These are phyloP conservation scores for Alternaria gansuensis DNA, from an alignment of 2,329 filamentous ascomycete genomes.

Conservation along the genomic window DNA sequence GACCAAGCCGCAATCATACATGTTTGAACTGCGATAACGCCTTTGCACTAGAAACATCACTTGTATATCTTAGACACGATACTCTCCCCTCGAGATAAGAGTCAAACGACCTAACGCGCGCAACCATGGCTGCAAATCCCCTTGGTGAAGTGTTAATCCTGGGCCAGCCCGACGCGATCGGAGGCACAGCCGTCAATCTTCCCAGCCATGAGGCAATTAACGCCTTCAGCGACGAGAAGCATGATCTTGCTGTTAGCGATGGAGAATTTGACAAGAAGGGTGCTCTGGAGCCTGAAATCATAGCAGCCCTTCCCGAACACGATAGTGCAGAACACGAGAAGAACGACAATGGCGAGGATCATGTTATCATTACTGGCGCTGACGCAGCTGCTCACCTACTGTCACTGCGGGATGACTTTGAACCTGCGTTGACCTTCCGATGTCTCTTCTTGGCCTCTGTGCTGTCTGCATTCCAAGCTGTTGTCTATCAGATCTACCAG, in stretches of 20 bases:
- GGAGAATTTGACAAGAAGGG: slow-evolving; percentile 18
- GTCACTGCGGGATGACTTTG: slow-evolving; percentile 25
- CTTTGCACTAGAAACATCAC: slow-evolving; percentile 2
- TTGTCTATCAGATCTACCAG: slow-evolving; percentile 28
- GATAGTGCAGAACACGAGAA: slow-evolving; percentile 17
- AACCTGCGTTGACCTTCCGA: slow-evolving; percentile 23
- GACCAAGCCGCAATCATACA: slow-evolving; percentile 9
- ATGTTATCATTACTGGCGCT: slow-evolving; percentile 27
- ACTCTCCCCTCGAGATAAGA: neutral
- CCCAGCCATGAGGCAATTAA: slow-evolving; percentile 25
- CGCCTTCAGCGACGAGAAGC: slow-evolving; percentile 24
- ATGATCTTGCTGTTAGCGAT: slow-evolving; percentile 15
- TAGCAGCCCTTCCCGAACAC: slow-evolving; percentile 20
- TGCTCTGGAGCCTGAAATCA: slow-evolving; percentile 22
- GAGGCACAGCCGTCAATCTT: slow-evolving; percentile 21
- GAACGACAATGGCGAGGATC: slow-evolving; percentile 1
- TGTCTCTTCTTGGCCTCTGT: slow-evolving; percentile 22
- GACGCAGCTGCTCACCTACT: slow-evolving; percentile 28
- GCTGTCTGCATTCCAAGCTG: slow-evolving; percentile 26
- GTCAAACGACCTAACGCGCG: neutral
- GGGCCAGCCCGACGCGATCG: slow-evolving; percentile 17
- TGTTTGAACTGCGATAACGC: slow-evolving; percentile 9
- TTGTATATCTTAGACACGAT: slow-evolving; percentile 2
- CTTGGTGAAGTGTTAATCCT: slow-evolving; percentile 24
- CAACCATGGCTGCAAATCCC: slow-evolving; percentile 25